A percentile compares a stretch with the other conserved stretches of the same genome.
These are phyloP conservation scores for Conoideocrella luteorostrata DNA, from an alignment of 2,329 filamentous ascomycete species.

Conservation along the genomic window DNA sequence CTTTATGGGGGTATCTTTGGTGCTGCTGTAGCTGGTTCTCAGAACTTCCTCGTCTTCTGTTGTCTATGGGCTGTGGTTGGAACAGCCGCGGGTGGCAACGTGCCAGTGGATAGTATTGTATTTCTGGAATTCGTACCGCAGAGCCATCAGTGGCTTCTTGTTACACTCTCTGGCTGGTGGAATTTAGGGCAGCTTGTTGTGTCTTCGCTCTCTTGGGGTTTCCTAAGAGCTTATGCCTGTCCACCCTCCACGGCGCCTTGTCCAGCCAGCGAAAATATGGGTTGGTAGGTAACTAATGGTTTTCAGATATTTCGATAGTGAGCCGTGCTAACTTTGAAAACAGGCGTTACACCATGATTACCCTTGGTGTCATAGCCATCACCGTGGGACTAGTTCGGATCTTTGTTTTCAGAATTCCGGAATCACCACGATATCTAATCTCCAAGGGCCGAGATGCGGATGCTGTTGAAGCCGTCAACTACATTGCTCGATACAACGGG, in stretches of 20 bases:
- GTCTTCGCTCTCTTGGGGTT: conserved; percentile 26
- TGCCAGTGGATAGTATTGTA: conserved; percentile 41
- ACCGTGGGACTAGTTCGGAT: conserved; percentile 33
- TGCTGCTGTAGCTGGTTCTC: conserved; percentile 48
- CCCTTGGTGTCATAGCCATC: conserved; percentile 33
- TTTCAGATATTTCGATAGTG: no score
- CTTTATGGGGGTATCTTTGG: conserved; percentile 47
- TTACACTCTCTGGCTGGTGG: conserved; percentile 37
- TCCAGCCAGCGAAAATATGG: conserved; percentile 34
- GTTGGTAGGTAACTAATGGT: no score
- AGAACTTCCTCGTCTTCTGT: conserved; percentile 51
- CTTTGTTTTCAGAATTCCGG: conserved; percentile 34
- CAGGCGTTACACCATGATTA: conserved; percentile 33
- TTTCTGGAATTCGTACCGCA: conserved; percentile 41
- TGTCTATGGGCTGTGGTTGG: conserved; percentile 46
- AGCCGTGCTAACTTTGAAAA: no score
- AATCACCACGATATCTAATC: conserved; percentile 37
- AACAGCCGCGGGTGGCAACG: conserved; percentile 35
- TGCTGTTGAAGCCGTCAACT: conserved; percentile 39
- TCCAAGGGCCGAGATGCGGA: conserved; percentile 37
- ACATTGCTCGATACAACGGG: conserved; percentile 32
- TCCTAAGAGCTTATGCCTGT: conserved; percentile 31
- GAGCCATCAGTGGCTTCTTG: conserved; percentile 36
- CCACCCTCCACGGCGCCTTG: conserved; percentile 24
- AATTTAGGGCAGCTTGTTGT: conserved; percentile 39